Base-by-base conservation (phyloP, 371 early-diverging fungal species). In the Mortierella sp. region DNA sequence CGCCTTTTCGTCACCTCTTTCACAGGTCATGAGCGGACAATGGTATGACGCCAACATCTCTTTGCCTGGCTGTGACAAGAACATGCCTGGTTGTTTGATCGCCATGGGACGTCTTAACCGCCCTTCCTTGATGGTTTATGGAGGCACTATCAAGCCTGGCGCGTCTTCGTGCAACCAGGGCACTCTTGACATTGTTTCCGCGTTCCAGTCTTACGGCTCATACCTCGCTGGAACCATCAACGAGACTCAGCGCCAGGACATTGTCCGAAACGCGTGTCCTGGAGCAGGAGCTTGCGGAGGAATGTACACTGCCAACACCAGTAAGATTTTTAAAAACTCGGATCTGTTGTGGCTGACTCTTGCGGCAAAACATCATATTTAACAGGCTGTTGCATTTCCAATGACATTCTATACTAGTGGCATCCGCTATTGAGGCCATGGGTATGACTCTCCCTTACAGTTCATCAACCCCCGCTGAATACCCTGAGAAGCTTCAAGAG, bases 281-380 rank as follows among this genome's bases (percentile, higher is more conserved):
- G 97, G 98, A 51, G 89, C 97, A 50, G 98, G 98, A 64, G 96
- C 96, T 14, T 98, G 98, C 83, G 98, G 98, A 79, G 98, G 94
- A 61, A 94, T 98, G 97, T 98, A 96, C 82, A 98, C 98, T 50
- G 98, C 98, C 59, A 98, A 98, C 74, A 97, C 97, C 18, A 94
- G 92, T 91, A 87, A 34, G 34, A 34, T 34, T 10, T n/a, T n/a
- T n/a, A n/a, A n/a, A n/a, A n/a, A n/a, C n/a, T n/a, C n/a, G n/a
- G n/a, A n/a, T n/a, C n/a, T 54, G 86, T 65, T 30, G 3, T 45
- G 19, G 46, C 3, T 45, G 28, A 10, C 50, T 59, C 23, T 24
- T 27, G 16, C n/a, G 4, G 6, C 3, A 16, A 16, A n/a, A n/a
- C n/a, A n/a, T n/a, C n/a, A n/a, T n/a, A n/a, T n/a, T n/a, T n/a